A percentile compares a stretch with the other conserved stretches of the same genome.
Evolutionary conservation across 176 grass and related monocot species (phyloP).

Genomic region (Oryza punctata): DNA sequence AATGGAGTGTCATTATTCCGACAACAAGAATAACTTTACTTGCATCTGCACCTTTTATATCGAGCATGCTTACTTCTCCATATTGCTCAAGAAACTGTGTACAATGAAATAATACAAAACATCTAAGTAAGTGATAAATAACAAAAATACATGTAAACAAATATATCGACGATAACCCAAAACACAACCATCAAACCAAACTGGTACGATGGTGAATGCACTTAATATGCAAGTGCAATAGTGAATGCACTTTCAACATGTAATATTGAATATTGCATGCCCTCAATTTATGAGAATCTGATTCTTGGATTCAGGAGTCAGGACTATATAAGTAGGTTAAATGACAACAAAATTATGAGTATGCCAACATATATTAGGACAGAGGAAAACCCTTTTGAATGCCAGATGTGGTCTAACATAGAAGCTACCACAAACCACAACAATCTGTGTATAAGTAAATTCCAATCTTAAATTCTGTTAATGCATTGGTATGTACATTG

Average conservation of each 20-base stretch:
- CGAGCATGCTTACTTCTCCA: constrained; percentile 98
- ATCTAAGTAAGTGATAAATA: constrained; percentile 20
- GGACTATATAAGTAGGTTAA: constrained; percentile 5
- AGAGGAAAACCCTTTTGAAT: not conserved
- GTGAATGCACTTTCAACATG: not conserved
- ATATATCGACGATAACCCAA: not conserved
- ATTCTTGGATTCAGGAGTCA: constrained; percentile 6
- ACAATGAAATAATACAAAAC: constrained; percentile 17
- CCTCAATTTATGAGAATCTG: not conserved
- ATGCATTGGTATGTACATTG: not conserved
- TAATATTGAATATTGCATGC: not conserved
- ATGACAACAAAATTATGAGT: not conserved
- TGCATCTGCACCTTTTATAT: constrained; percentile 98
- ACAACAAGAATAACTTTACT: constrained; percentile 99
- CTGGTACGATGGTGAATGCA: constrained; percentile 11
- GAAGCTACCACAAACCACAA: not conserved
- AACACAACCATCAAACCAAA: not conserved
- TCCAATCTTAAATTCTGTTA: not conserved
- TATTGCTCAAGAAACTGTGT: constrained; percentile 85
- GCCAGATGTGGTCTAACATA: not conserved
- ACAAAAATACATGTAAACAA: not conserved
- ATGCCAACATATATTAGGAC: not conserved
- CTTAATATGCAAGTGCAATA: constrained; percentile 4
- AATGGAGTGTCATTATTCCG: constrained; percentile 99
- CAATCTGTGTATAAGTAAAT: not conserved